These are phyloP conservation scores for Craspedostauros australis DNA, from an alignment of 108 stramenopile species.

Conservation along the genomic window DNA sequence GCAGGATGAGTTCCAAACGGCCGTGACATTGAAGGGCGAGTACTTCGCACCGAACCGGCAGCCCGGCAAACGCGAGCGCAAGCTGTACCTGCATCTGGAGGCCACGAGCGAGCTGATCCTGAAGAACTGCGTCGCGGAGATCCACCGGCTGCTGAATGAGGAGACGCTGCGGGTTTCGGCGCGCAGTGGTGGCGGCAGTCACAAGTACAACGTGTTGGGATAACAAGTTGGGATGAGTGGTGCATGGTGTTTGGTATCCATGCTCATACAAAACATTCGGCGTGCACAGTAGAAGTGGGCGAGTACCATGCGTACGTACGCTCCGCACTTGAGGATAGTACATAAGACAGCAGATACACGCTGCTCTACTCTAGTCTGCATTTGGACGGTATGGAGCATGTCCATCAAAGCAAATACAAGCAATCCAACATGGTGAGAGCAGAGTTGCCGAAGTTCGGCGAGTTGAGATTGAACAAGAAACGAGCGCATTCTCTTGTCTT, in stretches of 20 bases:
- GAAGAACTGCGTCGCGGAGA: constrained; percentile 73
- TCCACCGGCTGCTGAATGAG: constrained; percentile 87
- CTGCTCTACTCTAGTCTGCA: too few relatives aligned
- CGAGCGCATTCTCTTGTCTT: too few relatives aligned
- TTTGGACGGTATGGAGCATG: too few relatives aligned
- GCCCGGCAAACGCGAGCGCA: constrained; percentile 63
- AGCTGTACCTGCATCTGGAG: constrained; percentile 83
- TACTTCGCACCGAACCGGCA: constrained; percentile 60
- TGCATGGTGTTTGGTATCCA: not conserved
- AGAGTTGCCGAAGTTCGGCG: too few relatives aligned
- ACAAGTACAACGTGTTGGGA: constrained; percentile 59
- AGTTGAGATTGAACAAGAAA: too few relatives aligned
- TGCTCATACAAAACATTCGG: too few relatives aligned
- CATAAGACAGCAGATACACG: too few relatives aligned
- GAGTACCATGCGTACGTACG: too few relatives aligned
- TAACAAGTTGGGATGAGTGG: not conserved
- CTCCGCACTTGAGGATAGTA: too few relatives aligned
- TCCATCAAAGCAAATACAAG: too few relatives aligned
- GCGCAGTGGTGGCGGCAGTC: constrained; percentile 35
- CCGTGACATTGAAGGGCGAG: constrained; percentile 83
- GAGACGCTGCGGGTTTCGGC: constrained; percentile 81
- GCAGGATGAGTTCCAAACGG: constrained; percentile 88
- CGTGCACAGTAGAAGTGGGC: too few relatives aligned
- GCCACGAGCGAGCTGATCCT: constrained; percentile 71
- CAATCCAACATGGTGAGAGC: too few relatives aligned